Percentiles rank a stretch among this genome's conserved stretches.
These are phyloP conservation scores for Chaetomium cochliodes DNA, from an alignment of 495 filamentous ascomycete species.

Conservation along the genomic window DNA sequence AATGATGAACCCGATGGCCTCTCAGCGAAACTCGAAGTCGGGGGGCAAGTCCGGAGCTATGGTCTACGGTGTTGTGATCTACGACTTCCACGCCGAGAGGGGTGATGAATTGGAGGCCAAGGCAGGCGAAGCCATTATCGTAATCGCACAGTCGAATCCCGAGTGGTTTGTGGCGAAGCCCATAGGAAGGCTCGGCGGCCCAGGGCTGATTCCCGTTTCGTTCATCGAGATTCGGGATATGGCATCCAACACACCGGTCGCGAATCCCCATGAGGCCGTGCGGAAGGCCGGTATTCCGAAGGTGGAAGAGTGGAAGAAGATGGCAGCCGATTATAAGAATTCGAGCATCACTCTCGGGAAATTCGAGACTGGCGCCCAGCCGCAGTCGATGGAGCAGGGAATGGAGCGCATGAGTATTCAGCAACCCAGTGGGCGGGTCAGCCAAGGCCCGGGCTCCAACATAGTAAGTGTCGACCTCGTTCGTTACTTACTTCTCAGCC, in stretches of 20 bases:
- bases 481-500: neutral
- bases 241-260: slow-evolving; percentile 76
- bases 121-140: slow-evolving; percentile 92
- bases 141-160: slow-evolving; percentile 98
- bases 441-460: slow-evolving; percentile 43
- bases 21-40: slow-evolving; percentile 52
- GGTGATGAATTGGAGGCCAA: slow-evolving; percentile 95
- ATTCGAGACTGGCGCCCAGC: slow-evolving; percentile 62
- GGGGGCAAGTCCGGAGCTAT: slow-evolving; percentile 71
- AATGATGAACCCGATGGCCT: slow-evolving; percentile 36
- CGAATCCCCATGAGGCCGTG: slow-evolving; percentile 83
- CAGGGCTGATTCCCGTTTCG: slow-evolving; percentile 92
- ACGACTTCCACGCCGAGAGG: slow-evolving; percentile 93
- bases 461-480: slow-evolving; percentile 38
- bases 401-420: slow-evolving; percentile 80
- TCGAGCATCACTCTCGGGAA: slow-evolving; percentile 95
- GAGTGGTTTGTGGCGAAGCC: slow-evolving; percentile 99
- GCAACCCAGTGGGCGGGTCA: slow-evolving; percentile 45
- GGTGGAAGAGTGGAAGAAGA: slow-evolving; percentile 99
- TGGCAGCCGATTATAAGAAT: slow-evolving; percentile 98
- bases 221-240: slow-evolving; percentile 97
- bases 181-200: slow-evolving; percentile 89
- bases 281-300: slow-evolving; percentile 88
- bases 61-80: slow-evolving; percentile 95
- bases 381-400: slow-evolving; percentile 58